These are phyloP conservation scores for Ceratocystis alfenasii DNA, from an alignment of 2,329 filamentous ascomycete species.

Conservation along the genomic window DNA sequence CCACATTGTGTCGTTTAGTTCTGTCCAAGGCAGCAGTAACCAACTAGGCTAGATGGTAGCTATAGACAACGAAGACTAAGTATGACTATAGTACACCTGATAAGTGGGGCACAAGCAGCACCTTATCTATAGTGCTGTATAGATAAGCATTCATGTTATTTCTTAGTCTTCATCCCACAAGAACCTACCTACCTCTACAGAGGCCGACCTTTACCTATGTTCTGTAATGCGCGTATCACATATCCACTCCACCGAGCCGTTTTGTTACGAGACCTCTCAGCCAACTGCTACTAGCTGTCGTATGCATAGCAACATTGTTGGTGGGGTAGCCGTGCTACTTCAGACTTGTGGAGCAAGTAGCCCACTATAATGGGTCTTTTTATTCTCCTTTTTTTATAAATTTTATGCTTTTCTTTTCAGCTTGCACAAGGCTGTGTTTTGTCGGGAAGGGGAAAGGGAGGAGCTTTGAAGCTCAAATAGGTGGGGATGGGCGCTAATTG, in stretches of 20 bases:
- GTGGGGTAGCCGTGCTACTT: slow-evolving; percentile 10
- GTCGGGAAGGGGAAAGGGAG: neutral
- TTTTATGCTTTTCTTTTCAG: neutral
- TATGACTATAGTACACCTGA: neutral
- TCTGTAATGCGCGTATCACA: too few species aligned
- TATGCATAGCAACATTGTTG: slow-evolving; percentile 22
- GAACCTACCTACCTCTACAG: too few species aligned
- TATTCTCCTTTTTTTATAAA: neutral
- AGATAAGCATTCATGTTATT: neutral
- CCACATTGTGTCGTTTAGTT: neutral
- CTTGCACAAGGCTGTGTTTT: slow-evolving; percentile 10
- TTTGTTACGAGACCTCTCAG: neutral
- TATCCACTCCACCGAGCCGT: too few species aligned
- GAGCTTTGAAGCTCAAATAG: slow-evolving; percentile 8
- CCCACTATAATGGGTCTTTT: neutral
- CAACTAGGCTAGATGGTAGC: neutral
- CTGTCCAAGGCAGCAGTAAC: neutral
- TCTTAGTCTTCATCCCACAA: neutral
- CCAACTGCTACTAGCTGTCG: neutral
- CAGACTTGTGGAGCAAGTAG: neutral
- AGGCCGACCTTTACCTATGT: too few species aligned
- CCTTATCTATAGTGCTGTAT: too few species aligned
- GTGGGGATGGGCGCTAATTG: slow-evolving; percentile 14
- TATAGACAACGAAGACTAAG: neutral
- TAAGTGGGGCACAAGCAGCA: neutral